Base-by-base conservation (phyloP, 805 yeast species). In the Myxozyma udenii region DNA sequence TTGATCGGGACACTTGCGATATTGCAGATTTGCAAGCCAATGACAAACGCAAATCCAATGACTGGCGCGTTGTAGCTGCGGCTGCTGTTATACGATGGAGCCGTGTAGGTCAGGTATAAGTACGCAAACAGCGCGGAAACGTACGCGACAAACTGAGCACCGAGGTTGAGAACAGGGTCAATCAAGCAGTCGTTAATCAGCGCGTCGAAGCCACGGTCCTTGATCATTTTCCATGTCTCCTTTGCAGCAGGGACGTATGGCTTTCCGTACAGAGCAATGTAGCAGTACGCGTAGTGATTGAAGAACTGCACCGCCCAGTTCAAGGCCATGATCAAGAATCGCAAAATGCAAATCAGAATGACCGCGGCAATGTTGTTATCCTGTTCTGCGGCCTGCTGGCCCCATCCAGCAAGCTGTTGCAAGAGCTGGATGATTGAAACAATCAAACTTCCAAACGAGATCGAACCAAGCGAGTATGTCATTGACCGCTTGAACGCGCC, bases 281-380 rank as follows among this genome's bases (percentile, higher is more conserved):
- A 87, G 25, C 93, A 83, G 66, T 85, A 87, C 4, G 96, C 95
- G 65, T 87, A 90, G 66, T 85, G 91, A 70, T 90, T 88, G 73
- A 90, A 89, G 74, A 87, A 89, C 53, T 82, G 76, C 21, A 86
- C 85, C 44, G 84, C 56, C 93, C 96, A 87, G 60, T 87, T 87
- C 23, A 90, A 62, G 18, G 85, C 68, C 3, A 83, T 77, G 39
- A 87, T 67, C 24, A 85, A 63, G 64, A 83, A 75, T 51, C 84
- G 46, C 37, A 58, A 83, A 33, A 85, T 63, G 37, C 81, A 67
- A 37, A 82, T 67, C 49, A 76, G 72, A 2, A 78, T 73, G 57
- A 82, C 71, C 11, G 78, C 80, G 7, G 78, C 78, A 63, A 78
- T 73, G 21, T 75, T 64, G 38, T 78, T 78, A 32, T 81, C 81